These are phyloP conservation scores for Boletales sp. DNA, from an alignment of 768 basidiomycete species.

Conservation along the genomic window DNA sequence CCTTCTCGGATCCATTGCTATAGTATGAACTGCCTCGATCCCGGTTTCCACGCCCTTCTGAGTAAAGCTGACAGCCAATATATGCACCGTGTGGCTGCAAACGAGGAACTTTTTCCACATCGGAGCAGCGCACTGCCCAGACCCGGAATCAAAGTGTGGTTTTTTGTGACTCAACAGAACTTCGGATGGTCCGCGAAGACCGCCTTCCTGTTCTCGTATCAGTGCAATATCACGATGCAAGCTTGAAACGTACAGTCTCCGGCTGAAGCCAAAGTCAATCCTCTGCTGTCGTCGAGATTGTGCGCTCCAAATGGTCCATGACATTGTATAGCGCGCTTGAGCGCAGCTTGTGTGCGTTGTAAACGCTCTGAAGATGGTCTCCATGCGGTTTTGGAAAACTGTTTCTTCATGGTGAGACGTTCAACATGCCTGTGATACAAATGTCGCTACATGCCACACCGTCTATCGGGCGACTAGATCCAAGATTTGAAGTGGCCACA, in stretches of 20 bases:
- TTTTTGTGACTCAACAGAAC: slow-evolving; percentile 75
- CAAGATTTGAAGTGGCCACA: slow-evolving; percentile 80
- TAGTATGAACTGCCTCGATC: slow-evolving; percentile 92
- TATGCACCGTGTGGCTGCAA: not conserved
- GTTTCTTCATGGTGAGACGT: not conserved
- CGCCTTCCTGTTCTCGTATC: slow-evolving; percentile 44
- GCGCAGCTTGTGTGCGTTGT: slow-evolving; percentile 91
- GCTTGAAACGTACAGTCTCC: slow-evolving; percentile 51
- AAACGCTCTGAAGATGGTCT: slow-evolving; percentile 76
- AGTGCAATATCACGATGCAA: too few relatives aligned
- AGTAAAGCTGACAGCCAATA: not conserved
- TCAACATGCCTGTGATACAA: slow-evolving; percentile 33
- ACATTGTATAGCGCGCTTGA: slow-evolving; percentile 93
- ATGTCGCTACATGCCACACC: slow-evolving; percentile 39
- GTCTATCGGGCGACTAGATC: slow-evolving; percentile 76
- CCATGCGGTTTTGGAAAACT: slow-evolving; percentile 54
- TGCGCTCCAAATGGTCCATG: slow-evolving; percentile 87
- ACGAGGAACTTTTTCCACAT: slow-evolving; percentile 87
- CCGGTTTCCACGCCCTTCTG: slow-evolving; percentile 89
- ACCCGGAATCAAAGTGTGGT: slow-evolving; percentile 80
- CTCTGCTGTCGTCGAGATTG: slow-evolving; percentile 85
- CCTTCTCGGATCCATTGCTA: too few relatives aligned
- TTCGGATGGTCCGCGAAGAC: slow-evolving; percentile 70
- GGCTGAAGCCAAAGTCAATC: slow-evolving; percentile 99
- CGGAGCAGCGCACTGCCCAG: slow-evolving; percentile 86